Evolutionary conservation across 1,284 basidiomycete genomes (phyloP).

Genomic region (Cutaneotrichosporon cutaneum): DNA sequence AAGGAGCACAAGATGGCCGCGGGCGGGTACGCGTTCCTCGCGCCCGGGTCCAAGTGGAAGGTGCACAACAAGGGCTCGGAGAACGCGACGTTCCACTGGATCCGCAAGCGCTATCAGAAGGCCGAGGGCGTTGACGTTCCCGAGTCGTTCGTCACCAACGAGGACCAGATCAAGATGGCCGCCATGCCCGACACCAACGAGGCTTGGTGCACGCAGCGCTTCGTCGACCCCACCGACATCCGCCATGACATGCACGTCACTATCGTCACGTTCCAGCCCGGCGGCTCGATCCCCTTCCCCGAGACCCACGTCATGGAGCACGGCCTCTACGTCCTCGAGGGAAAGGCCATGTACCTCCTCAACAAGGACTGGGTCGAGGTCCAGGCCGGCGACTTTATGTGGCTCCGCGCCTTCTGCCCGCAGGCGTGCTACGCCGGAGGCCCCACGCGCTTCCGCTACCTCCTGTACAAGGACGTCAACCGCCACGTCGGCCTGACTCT

Average conservation of each 20-base stretch:
- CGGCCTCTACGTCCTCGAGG: slow-evolving; percentile 1
- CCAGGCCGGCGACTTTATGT: background rate
- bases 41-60: background rate
- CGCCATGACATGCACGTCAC: background rate
- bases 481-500: background rate
- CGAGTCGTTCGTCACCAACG: background rate
- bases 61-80: background rate
- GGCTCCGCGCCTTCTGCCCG: background rate
- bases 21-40: background rate
- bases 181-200: background rate
- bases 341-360: background rate
- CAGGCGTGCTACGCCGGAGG: background rate
- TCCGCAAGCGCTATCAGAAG: background rate
- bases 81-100: slow-evolving; percentile 1
- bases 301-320: background rate
- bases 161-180: background rate
- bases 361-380: slow-evolving; percentile 1
- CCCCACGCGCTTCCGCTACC: background rate
- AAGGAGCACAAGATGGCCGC: background rate
- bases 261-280: background rate
- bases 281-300: background rate
- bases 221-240: background rate
- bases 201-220: background rate
- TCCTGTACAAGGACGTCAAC: slow-evolving; percentile 1
- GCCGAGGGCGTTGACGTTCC: background rate